Evolutionary conservation across 2,329 filamentous ascomycete species (phyloP).

Genomic region (Talaromyces islandicus): DNA sequence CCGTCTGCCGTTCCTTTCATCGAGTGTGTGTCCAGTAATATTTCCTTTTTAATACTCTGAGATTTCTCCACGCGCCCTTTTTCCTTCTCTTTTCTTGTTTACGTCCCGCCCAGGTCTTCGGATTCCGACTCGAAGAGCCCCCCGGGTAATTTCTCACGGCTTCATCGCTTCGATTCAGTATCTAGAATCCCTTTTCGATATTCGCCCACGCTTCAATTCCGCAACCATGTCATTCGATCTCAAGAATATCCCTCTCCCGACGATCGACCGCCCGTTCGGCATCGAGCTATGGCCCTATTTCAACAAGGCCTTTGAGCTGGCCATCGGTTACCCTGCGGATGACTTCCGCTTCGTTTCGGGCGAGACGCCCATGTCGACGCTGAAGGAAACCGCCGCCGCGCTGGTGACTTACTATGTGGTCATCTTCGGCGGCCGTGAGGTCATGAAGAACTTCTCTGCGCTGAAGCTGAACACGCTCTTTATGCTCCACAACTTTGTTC

Average conservation of each 20-base stretch:
- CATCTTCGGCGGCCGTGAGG: slow-evolving; percentile 85
- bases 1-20: slow-evolving; percentile 10
- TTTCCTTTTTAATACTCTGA: slow-evolving; percentile 41
- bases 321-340: slow-evolving; percentile 74
- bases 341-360: slow-evolving; percentile 80
- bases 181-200: not conserved
- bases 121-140: slow-evolving; percentile 20
- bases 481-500: slow-evolving; percentile 93
- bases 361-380: slow-evolving; percentile 81
- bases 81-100: slow-evolving; percentile 12
- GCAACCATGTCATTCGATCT: slow-evolving; percentile 45
- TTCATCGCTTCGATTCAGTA: not conserved
- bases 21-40: slow-evolving; percentile 30
- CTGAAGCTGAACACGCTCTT: slow-evolving; percentile 86
- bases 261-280: slow-evolving; percentile 87
- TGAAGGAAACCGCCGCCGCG: slow-evolving; percentile 73
- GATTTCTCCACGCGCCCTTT: slow-evolving; percentile 30
- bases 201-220: not conserved
- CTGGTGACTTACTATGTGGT: slow-evolving; percentile 85
- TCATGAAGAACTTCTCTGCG: slow-evolving; percentile 81
- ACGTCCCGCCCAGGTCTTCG: slow-evolving; percentile 10
- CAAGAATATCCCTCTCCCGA: slow-evolving; percentile 58
- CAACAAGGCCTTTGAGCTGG: slow-evolving; percentile 71
- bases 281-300: slow-evolving; percentile 91
- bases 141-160: not conserved